These are phyloP conservation scores for Ophiostoma triangulosporum DNA, from an alignment of 2,329 filamentous ascomycete species.

Conservation along the genomic window DNA sequence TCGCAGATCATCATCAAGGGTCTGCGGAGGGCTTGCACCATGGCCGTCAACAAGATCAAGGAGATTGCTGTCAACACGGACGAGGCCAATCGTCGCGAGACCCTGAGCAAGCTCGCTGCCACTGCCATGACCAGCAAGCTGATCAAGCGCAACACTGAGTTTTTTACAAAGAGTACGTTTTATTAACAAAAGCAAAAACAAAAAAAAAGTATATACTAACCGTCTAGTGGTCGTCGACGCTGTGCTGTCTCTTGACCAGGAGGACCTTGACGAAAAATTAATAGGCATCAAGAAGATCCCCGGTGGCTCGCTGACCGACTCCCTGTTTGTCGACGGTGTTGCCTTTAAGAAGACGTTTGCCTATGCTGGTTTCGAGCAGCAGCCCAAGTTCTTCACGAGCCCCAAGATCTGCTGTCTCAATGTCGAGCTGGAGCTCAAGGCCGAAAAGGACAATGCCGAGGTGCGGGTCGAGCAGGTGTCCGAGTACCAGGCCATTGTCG, in stretches of 20 bases:
- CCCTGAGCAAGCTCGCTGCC: conserved; percentile 73
- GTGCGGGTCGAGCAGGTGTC: conserved; percentile 96
- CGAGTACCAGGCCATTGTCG: conserved; percentile 98
- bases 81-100: conserved; percentile 75
- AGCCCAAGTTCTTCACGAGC: conserved; percentile 87
- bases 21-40: conserved; percentile 68
- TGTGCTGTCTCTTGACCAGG: conserved; percentile 87
- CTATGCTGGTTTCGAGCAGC: conserved; percentile 97
- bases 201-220: neutral
- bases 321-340: conserved; percentile 92
- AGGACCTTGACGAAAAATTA: conserved; percentile 92
- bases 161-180: conserved; percentile 85
- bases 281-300: conserved; percentile 98
- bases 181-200: neutral
- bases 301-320: conserved; percentile 89
- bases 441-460: conserved; percentile 98
- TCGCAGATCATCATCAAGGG: conserved; percentile 97
- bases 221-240: conserved; percentile 80
- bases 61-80: conserved; percentile 83
- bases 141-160: conserved; percentile 90
- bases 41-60: conserved; percentile 98
- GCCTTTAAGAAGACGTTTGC: conserved; percentile 99
- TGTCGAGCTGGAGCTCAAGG: conserved; percentile 95
- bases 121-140: conserved; percentile 99
- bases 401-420: conserved; percentile 97